phyloP scores from a whole-genome alignment of 2,329 filamentous ascomycete genomes.

The Apiospora aurea region DNA sequence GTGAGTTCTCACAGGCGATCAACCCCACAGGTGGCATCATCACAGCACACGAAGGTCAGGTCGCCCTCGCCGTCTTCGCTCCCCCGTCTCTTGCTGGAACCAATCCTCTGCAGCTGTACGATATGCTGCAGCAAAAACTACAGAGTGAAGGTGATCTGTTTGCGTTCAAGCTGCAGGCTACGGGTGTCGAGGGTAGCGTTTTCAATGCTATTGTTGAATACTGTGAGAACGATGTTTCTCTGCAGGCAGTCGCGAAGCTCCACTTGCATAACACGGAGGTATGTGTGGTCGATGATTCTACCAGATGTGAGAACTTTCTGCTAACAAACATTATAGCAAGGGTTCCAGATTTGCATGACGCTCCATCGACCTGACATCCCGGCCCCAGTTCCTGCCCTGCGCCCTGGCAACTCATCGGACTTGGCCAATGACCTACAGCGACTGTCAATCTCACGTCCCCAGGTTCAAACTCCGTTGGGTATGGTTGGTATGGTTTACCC shows the following conservation, averaged over 20 bases:
- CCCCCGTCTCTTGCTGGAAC: conserved; percentile 30
- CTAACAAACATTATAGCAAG: conserved; percentile 28
- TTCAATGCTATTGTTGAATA: conserved; percentile 61
- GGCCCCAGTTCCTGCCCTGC: conserved; percentile 8
- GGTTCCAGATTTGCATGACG: conserved; percentile 39
- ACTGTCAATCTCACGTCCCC: conserved; percentile 37
- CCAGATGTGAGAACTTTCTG: conserved; percentile 20
- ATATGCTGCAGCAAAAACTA: conserved; percentile 50
- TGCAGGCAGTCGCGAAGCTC: conserved; percentile 48
- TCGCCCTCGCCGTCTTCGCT: conserved; percentile 56
- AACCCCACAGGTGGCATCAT: conserved; percentile 39
- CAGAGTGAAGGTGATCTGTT: conserved; percentile 58
- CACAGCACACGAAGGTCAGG: conserved; percentile 61
- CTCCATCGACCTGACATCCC: conserved; percentile 41
- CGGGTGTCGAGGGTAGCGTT: conserved; percentile 48
- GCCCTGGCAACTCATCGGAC: conserved; percentile 30
- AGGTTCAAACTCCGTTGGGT: conserved; percentile 39
- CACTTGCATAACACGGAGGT: conserved; percentile 40
- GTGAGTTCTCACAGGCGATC: conserved; percentile 48
- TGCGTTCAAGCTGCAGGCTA: conserved; percentile 53
- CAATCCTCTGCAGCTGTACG: conserved; percentile 43
- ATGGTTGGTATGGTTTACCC: conserved; percentile 48
- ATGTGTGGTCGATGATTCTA: background rate
- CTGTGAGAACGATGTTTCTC: conserved; percentile 54
- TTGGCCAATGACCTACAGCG: conserved; percentile 37